phyloP scores from a whole-genome alignment of 768 basidiomycete genomes.

The Amanita exitialis region DNA sequence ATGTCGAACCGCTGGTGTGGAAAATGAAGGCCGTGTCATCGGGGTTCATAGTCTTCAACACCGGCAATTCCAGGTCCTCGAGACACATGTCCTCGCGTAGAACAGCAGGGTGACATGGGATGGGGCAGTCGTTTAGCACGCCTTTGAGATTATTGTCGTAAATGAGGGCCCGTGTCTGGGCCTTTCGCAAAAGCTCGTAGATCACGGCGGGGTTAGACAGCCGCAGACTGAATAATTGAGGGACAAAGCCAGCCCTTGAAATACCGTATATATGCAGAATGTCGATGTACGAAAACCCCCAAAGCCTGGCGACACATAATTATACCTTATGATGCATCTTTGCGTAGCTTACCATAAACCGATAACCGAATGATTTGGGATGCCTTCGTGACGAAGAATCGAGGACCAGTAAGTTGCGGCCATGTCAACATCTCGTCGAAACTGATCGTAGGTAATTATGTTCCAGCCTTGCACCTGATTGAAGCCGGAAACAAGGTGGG shows the following conservation, averaged over 20 bases:
- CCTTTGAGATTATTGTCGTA: constrained; percentile 48
- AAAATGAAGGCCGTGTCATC: constrained; percentile 55
- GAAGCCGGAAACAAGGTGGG: constrained; percentile 33
- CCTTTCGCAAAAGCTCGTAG: constrained; percentile 56
- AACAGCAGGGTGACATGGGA: constrained; percentile 39
- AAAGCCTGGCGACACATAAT: constrained; percentile 38
- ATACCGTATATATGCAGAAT: constrained; percentile 67
- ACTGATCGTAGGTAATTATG: constrained; percentile 53
- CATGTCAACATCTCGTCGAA: constrained; percentile 53
- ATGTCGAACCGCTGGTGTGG: constrained; percentile 77
- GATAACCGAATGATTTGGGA: constrained; percentile 49
- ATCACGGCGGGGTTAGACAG: constrained; percentile 65
- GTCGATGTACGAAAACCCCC: constrained; percentile 64
- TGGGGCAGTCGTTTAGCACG: constrained; percentile 32
- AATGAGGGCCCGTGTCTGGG: constrained; percentile 54
- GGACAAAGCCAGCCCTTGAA: constrained; percentile 67
- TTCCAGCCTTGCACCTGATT: constrained; percentile 42
- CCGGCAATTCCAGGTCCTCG: constrained; percentile 30
- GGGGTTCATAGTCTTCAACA: constrained; percentile 23
- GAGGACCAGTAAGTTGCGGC: constrained; percentile 57
- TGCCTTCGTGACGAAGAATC: constrained; percentile 31
- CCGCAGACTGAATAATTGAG: constrained; percentile 71
- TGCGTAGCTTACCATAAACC: constrained; percentile 48
- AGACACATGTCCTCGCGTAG: constrained; percentile 25
- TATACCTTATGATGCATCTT: not conserved